Percentiles rank a stretch among this genome's conserved stretches.
phyloP scores from a whole-genome alignment of 169 alveolate genomes.

The Perkinsus olseni region DNA sequence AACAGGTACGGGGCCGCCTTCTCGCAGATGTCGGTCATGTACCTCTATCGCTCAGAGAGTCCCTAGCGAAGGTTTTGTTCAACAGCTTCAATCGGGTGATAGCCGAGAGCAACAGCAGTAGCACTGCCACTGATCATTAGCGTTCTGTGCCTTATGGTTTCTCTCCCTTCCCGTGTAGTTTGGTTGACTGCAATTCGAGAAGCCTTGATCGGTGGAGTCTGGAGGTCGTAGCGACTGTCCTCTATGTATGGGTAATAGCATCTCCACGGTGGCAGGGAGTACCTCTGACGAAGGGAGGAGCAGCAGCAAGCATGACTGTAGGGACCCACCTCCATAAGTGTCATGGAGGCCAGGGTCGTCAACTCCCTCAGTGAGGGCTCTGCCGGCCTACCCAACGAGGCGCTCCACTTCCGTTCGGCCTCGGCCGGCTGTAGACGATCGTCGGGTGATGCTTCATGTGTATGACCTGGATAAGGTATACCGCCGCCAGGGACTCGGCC shows the following conservation, averaged over 20 bases:
- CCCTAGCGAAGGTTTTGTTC: neutral
- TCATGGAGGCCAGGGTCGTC: too few relatives aligned
- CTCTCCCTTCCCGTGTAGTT: neutral
- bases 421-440: neutral
- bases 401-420: neutral
- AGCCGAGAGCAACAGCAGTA: neutral
- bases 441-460: slow-evolving; percentile 24
- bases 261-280: neutral
- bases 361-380: neutral
- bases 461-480: slow-evolving; percentile 23
- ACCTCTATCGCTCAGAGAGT: neutral
- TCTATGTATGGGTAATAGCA: neutral
- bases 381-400: neutral
- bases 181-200: neutral
- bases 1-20: neutral
- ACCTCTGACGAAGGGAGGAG: neutral
- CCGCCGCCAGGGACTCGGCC: neutral
- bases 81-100: neutral
- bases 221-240: neutral
- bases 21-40: neutral
- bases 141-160: neutral
- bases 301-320: neutral
- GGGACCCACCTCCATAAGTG: neutral
- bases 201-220: too few relatives aligned
- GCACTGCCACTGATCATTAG: neutral